Percentiles rank a stretch among this genome's conserved stretches.
Conservation (phyloP, 257 asterid genomes). For the Solanum microdontum region DNA sequence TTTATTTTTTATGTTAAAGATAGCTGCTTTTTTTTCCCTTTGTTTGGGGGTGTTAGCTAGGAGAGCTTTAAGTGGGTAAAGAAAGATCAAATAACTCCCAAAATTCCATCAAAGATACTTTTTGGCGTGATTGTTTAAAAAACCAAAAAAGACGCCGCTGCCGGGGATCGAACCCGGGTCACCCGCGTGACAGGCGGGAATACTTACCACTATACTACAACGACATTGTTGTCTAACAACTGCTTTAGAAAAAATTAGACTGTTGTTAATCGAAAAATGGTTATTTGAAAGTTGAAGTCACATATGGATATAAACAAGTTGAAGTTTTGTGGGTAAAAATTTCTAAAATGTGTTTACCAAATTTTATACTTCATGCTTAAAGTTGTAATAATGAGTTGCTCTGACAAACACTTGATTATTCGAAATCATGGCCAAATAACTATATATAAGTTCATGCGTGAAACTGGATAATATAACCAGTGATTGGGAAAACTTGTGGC, state of each 20-base stretch:
- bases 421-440: background rate
- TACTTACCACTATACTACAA: slow-evolving; percentile 99
- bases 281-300: background rate
- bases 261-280: background rate
- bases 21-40: background rate
- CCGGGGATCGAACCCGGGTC: slow-evolving; percentile 99
- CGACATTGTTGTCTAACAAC: slow-evolving; percentile 7
- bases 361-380: background rate
- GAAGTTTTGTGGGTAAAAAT: background rate
- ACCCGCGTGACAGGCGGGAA: slow-evolving; percentile 97
- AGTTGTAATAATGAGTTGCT: background rate
- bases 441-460: background rate
- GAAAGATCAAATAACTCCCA: background rate
- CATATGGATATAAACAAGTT: background rate
- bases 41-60: background rate
- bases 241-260: background rate
- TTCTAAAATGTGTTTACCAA: background rate
- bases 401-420: background rate
- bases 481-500: background rate
- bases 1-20: background rate
- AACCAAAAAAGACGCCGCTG: slow-evolving; percentile 41
- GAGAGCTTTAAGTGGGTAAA: too few relatives aligned
- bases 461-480: background rate
- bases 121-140: background rate
- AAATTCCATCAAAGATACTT: background rate